These are phyloP conservation scores for Annona cherimola DNA, from an alignment of 164 flowering plant species.

Conservation along the genomic window DNA sequence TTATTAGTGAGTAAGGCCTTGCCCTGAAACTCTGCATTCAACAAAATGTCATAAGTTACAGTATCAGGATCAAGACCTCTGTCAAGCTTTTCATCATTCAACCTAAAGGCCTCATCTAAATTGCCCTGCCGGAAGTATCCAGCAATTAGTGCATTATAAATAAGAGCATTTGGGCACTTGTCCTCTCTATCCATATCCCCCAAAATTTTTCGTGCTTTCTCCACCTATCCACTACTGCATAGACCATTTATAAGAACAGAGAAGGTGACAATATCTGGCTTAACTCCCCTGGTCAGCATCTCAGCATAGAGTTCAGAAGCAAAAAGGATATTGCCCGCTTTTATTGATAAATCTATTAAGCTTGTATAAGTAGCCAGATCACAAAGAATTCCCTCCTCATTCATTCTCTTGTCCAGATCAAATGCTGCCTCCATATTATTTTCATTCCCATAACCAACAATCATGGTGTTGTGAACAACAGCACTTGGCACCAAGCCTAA, in stretches of 20 bases:
- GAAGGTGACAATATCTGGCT: conserved; percentile 46
- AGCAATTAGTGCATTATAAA: conserved; percentile 58
- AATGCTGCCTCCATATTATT: conserved; percentile 56
- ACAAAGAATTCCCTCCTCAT: conserved; percentile 40
- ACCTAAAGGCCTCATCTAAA: conserved; percentile 61
- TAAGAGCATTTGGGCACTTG: conserved; percentile 39
- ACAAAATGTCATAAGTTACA: conserved; percentile 58
- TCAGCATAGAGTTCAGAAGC: conserved; percentile 55
- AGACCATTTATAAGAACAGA: conserved; percentile 57
- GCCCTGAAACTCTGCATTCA: conserved; percentile 33
- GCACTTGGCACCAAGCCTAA: conserved; percentile 56
- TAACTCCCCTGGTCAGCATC: conserved; percentile 54
- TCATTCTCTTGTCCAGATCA: conserved; percentile 49
- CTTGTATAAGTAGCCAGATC: conserved; percentile 63
- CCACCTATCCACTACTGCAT: conserved; percentile 50
- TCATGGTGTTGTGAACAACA: conserved; percentile 53
- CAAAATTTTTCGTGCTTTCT: conserved; percentile 49
- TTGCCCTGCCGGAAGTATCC: conserved; percentile 67
- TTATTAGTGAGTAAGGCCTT: background rate
- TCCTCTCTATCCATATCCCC: conserved; percentile 55
- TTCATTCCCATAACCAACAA: conserved; percentile 51
- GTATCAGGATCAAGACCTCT: conserved; percentile 68
- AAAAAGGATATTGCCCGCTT: conserved; percentile 37
- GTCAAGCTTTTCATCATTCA: conserved; percentile 81
- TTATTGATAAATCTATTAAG: conserved; percentile 58